A percentile compares a stretch with the other conserved stretches of the same genome.
phyloP scores from a whole-genome alignment of 2,329 filamentous ascomycete species.

The Geosmithia putterillii region DNA sequence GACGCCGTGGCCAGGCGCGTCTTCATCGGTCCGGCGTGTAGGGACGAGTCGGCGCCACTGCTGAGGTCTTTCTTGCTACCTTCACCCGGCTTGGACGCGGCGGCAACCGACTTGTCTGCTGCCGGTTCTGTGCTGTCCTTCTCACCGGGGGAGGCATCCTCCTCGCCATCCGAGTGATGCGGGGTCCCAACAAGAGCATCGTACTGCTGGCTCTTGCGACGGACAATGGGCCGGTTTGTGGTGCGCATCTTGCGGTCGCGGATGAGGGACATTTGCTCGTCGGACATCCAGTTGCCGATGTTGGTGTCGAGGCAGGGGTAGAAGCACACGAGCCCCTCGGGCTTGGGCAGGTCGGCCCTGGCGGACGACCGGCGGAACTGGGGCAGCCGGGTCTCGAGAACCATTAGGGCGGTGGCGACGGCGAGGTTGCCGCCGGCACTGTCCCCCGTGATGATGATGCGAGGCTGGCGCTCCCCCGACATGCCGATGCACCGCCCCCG shows the following conservation, averaged over 20 bases:
- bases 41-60: slow-evolving; percentile 25
- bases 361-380: slow-evolving; percentile 15
- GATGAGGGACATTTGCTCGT: slow-evolving; percentile 93
- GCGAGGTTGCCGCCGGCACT: slow-evolving; percentile 36
- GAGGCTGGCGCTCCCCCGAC: slow-evolving; percentile 22
- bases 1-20: slow-evolving; percentile 88
- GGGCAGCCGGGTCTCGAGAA: slow-evolving; percentile 59
- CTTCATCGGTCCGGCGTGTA: slow-evolving; percentile 48
- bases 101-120: background rate
- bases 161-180: slow-evolving; percentile 67
- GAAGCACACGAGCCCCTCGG: slow-evolving; percentile 71
- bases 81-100: no score
- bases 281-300: slow-evolving; percentile 98
- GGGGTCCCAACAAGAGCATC: slow-evolving; percentile 74
- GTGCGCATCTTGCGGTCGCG: slow-evolving; percentile 67
- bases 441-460: slow-evolving; percentile 32
- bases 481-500: slow-evolving; percentile 30
- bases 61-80: no score
- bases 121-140: background rate
- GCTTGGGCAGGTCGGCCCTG: slow-evolving; percentile 51
- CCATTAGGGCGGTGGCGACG: slow-evolving; percentile 72
- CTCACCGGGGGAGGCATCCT: slow-evolving; percentile 23
- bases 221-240: slow-evolving; percentile 66
- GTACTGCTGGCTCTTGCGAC: slow-evolving; percentile 82
- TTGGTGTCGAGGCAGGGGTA: slow-evolving; percentile 95